Evolutionary conservation across 2,329 filamentous ascomycete genomes (phyloP).

Genomic region (Aspergillus oerlinghausenensis): DNA sequence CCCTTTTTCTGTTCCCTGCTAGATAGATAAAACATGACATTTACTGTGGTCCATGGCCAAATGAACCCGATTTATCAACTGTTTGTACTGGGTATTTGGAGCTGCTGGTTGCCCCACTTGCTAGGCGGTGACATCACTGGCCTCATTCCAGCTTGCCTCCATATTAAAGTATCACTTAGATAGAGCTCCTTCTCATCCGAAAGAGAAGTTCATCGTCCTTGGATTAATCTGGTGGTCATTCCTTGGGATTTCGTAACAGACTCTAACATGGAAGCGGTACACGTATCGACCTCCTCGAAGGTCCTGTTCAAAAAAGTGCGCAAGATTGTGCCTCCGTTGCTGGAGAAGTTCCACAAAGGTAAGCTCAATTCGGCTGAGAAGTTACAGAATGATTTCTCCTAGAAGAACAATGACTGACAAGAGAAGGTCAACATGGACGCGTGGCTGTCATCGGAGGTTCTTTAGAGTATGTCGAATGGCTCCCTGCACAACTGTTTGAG

Average conservation of each 20-base stretch:
- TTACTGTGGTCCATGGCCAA: background rate
- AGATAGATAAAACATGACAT: background rate
- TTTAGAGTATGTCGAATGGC: constrained; percentile 56
- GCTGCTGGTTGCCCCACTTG: constrained; percentile 23
- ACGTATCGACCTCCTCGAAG: constrained; percentile 64
- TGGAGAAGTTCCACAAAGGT: constrained; percentile 96
- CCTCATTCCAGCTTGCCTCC: constrained; percentile 5
- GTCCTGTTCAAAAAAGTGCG: constrained; percentile 74
- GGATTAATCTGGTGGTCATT: background rate
- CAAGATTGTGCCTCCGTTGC: constrained; percentile 90
- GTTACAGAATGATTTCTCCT: background rate
- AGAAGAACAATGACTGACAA: background rate
- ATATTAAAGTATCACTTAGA: constrained; percentile 1
- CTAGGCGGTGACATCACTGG: constrained; percentile 32
- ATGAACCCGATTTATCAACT: background rate
- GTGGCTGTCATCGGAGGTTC: constrained; percentile 93
- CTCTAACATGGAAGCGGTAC: constrained; percentile 29
- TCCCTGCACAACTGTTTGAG: constrained; percentile 1
- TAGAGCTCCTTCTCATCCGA: background rate
- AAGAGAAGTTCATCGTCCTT: background rate
- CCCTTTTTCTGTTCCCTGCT: background rate
- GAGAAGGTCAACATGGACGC: constrained; percentile 77
- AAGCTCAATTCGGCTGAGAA: constrained; percentile 14
- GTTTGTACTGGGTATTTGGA: constrained; percentile 5
- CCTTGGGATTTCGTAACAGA: background rate